Conservation (phyloP, 2,329 filamentous ascomycete species). For the Achaetomium macrosporum region DNA sequence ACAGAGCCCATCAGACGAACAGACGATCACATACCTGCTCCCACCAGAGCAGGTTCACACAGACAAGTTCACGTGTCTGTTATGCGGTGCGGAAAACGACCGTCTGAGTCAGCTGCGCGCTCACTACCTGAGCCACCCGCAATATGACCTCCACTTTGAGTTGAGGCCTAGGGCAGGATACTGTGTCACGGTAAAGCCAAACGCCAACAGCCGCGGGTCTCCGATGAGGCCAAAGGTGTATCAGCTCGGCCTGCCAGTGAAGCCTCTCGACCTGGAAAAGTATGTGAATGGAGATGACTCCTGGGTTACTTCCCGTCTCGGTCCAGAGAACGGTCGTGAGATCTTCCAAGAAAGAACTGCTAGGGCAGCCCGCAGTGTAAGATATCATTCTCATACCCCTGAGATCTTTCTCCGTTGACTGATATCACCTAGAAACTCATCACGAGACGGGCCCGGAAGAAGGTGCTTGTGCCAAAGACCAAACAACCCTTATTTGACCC, state of each 20-base stretch:
- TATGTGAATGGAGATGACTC: conserved; percentile 41
- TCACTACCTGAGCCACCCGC: conserved; percentile 44
- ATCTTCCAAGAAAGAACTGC: conserved; percentile 18
- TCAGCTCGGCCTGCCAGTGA: conserved; percentile 38
- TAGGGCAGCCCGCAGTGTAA: conserved; percentile 14
- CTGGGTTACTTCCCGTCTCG: conserved; percentile 40
- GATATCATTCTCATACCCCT: neutral
- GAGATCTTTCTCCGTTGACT: neutral
- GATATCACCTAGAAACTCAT: conserved; percentile 12
- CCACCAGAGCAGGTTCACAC: conserved; percentile 41
- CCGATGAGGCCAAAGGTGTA: conserved; percentile 31
- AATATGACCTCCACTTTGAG: conserved; percentile 40
- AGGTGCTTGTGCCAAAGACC: conserved; percentile 43
- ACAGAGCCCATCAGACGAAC: conserved; percentile 30
- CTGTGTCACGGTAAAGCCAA: conserved; percentile 36
- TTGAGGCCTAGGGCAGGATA: conserved; percentile 34
- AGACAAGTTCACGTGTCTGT: conserved; percentile 46
- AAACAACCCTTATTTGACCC: conserved; percentile 52
- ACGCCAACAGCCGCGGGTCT: conserved; percentile 15
- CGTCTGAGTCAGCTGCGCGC: conserved; percentile 43
- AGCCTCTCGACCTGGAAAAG: conserved; percentile 41
- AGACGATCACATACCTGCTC: conserved; percentile 41
- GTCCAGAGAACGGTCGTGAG: conserved; percentile 31
- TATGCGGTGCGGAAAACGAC: conserved; percentile 43
- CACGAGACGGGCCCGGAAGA: conserved; percentile 27